A percentile compares a stretch with the other conserved stretches of the same genome.
These are phyloP conservation scores for Scleroderma citrinum DNA, from an alignment of 768 basidiomycete species.

Conservation along the genomic window DNA sequence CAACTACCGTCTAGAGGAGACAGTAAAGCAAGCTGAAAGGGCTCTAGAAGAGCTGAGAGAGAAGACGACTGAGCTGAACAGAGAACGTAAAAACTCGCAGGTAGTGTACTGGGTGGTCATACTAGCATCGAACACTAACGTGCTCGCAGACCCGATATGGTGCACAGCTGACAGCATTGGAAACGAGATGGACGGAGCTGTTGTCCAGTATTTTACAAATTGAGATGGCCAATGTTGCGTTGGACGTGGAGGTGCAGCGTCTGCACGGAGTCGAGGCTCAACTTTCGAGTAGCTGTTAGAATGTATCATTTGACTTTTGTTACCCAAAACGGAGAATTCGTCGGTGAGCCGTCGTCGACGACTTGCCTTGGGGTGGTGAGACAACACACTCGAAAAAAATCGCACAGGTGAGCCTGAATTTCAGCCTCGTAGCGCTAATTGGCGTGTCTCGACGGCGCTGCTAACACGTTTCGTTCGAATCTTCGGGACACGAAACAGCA, in stretches of 20 bases:
- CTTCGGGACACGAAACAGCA: conserved; percentile 7
- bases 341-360: conserved; percentile 3
- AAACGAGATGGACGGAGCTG: conserved; percentile 89
- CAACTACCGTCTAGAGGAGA: conserved; percentile 81
- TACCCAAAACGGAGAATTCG: conserved; percentile 22
- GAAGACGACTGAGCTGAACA: conserved; percentile 78
- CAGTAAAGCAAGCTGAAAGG: conserved; percentile 65
- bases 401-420: conserved; percentile 9
- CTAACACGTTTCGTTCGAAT: conserved; percentile 9
- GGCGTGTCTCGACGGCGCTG: neutral
- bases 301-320: neutral
- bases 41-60: conserved; percentile 74
- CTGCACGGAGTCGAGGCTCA: conserved; percentile 58
- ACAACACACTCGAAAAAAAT: conserved; percentile 2
- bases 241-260: conserved; percentile 73
- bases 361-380: conserved; percentile 13
- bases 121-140: neutral
- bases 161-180: conserved; percentile 71
- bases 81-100: conserved; percentile 83
- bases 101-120: conserved; percentile 29
- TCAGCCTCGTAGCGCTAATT: no score
- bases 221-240: conserved; percentile 88
- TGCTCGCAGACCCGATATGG: conserved; percentile 63
- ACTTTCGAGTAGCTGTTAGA: conserved; percentile 34
- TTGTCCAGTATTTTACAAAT: conserved; percentile 88